phyloP scores from a whole-genome alignment of 2,329 filamentous ascomycete genomes.

The Alternaria atra region DNA sequence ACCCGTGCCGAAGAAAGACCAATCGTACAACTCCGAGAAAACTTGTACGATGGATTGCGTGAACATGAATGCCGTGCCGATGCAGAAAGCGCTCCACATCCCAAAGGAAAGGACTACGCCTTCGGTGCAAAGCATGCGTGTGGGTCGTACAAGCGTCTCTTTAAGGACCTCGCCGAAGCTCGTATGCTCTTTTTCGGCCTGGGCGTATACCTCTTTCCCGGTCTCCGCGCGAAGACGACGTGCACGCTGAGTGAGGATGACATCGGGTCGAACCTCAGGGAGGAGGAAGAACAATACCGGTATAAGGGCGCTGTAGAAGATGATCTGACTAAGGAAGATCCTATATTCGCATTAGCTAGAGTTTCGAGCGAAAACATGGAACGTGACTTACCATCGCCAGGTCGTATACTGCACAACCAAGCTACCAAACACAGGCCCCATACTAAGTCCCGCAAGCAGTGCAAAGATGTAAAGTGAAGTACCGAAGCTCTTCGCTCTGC shows the following conservation, averaged over 20 bases:
- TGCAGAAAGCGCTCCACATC: conserved; percentile 59
- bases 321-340: conserved; percentile 58
- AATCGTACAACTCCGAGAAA: conserved; percentile 53
- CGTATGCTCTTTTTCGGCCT: conserved; percentile 47
- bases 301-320: conserved; percentile 56
- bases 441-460: conserved; percentile 55
- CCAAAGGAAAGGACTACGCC: conserved; percentile 59
- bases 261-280: conserved; percentile 58
- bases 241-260: conserved; percentile 56
- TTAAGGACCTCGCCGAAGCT: conserved; percentile 46
- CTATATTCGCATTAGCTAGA: conserved; percentile 33
- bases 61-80: conserved; percentile 60
- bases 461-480: conserved; percentile 57
- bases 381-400: conserved; percentile 53
- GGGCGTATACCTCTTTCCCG: conserved; percentile 36
- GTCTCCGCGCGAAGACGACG: conserved; percentile 41
- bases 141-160: conserved; percentile 50
- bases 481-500: conserved; percentile 52
- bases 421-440: conserved; percentile 57
- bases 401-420: conserved; percentile 49
- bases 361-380: conserved; percentile 15
- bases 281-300: conserved; percentile 54
- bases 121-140: conserved; percentile 59
- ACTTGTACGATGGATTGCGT: conserved; percentile 59
- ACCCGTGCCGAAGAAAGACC: conserved; percentile 54